Conservation (phyloP, 2,329 filamentous ascomycete species). For the Ascochyta lentis region DNA sequence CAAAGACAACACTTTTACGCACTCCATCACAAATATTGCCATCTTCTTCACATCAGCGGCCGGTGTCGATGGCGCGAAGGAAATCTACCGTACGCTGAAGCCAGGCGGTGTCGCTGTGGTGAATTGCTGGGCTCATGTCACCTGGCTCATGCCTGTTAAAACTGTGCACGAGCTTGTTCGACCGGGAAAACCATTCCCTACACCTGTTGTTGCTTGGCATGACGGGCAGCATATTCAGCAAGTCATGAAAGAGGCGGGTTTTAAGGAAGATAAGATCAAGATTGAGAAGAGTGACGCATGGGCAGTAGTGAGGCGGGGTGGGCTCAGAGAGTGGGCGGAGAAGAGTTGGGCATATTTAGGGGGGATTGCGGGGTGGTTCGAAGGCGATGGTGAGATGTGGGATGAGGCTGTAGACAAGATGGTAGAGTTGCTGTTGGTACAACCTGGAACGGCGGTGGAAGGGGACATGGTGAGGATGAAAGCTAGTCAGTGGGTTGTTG, state of each 20-base stretch:
- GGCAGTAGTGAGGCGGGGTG: slow-evolving; percentile 20
- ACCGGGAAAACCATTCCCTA: slow-evolving; percentile 23
- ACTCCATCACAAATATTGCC: slow-evolving; percentile 51
- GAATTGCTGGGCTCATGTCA: slow-evolving; percentile 44
- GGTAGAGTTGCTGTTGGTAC: slow-evolving; percentile 23
- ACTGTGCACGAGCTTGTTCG: slow-evolving; percentile 28
- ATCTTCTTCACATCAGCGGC: slow-evolving; percentile 46
- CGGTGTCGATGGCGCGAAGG: slow-evolving; percentile 42
- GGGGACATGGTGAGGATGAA: slow-evolving; percentile 36
- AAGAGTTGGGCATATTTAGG: slow-evolving; percentile 41
- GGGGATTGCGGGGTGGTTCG: slow-evolving; percentile 33
- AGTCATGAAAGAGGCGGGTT: slow-evolving; percentile 39
- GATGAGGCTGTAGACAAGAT: slow-evolving; percentile 37
- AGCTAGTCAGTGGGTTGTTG: slow-evolving; percentile 39
- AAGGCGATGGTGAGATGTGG: slow-evolving; percentile 37
- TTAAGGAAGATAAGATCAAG: slow-evolving; percentile 28
- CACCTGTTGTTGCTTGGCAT: slow-evolving; percentile 33
- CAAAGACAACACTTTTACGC: slow-evolving; percentile 44
- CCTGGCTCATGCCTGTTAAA: slow-evolving; percentile 34
- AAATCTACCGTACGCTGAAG: slow-evolving; percentile 50
- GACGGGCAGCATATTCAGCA: slow-evolving; percentile 37
- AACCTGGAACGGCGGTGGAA: slow-evolving; percentile 28
- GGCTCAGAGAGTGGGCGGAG: slow-evolving; percentile 36
- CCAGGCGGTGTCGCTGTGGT: slow-evolving; percentile 49
- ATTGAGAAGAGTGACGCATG: slow-evolving; percentile 36